These are phyloP conservation scores for Ganoderma resinaceum DNA, from an alignment of 1,284 basidiomycete species.

Conservation along the genomic window DNA sequence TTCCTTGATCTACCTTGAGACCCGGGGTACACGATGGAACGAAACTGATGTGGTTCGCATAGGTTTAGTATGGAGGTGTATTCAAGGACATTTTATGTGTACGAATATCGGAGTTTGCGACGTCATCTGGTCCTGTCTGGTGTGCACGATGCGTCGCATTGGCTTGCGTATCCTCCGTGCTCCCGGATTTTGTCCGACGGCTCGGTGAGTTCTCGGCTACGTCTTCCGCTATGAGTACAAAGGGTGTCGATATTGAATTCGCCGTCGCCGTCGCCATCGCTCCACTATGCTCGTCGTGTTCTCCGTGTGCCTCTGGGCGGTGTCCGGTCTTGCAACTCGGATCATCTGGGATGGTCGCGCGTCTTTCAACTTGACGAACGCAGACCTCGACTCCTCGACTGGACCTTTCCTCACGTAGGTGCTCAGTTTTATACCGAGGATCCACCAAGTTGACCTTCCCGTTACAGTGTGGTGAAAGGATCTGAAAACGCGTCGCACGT, in stretches of 20 bases:
- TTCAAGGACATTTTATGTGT: neutral
- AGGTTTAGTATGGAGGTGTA: neutral
- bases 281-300: neutral
- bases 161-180: neutral
- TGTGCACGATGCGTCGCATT: neutral
- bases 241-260: no score
- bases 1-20: constrained; percentile 40
- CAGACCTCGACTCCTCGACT: constrained; percentile 51
- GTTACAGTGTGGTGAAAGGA: constrained; percentile 60
- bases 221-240: constrained; percentile 2
- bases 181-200: constrained; percentile 7
- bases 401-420: constrained; percentile 63
- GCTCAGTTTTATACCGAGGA: neutral
- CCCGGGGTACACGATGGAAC: no score
- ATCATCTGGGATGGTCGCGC: constrained; percentile 64
- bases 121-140: neutral
- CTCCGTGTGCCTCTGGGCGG: no score
- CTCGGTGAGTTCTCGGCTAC: constrained; percentile 10
- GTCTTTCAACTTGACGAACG: constrained; percentile 47
- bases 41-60: neutral
- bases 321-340: constrained; percentile 39
- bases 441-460: neutral
- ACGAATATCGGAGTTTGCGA: neutral
- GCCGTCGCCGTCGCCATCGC: neutral
- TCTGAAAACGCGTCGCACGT: constrained; percentile 55